Conservation (phyloP, 805 yeast species). For the Schwanniomyces polymorphus region DNA sequence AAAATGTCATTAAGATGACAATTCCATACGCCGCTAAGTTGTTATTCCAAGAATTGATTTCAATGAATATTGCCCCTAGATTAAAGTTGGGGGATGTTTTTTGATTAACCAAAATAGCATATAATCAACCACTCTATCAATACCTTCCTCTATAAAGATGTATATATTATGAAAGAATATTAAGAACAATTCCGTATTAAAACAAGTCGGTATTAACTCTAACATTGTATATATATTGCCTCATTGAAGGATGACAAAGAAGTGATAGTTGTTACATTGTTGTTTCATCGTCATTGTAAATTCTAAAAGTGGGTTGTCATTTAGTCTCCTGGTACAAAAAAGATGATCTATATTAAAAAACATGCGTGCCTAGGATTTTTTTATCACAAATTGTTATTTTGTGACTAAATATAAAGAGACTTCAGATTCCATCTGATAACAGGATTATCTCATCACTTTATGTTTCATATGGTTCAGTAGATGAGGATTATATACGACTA, state of each 20-base stretch:
- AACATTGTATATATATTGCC: not conserved
- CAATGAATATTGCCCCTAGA: slow-evolving; percentile 99
- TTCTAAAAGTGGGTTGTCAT: too few species aligned
- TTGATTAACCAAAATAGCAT: slow-evolving; percentile 15
- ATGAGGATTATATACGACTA: not conserved
- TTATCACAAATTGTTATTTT: not conserved
- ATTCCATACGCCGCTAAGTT: slow-evolving; percentile 99
- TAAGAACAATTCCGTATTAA: too few species aligned
- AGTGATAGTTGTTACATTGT: not conserved
- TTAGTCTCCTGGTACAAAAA: not conserved
- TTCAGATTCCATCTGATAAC: not conserved
- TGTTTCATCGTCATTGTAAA: not conserved
- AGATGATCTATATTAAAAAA: not conserved
- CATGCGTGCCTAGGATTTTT: not conserved
- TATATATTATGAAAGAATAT: not conserved
- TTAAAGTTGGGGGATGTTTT: slow-evolving; percentile 86
- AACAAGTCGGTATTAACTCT: not conserved
- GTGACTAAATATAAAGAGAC: not conserved
- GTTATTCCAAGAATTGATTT: slow-evolving; percentile 91
- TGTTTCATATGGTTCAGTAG: not conserved
- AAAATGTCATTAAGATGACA: slow-evolving; percentile 85
- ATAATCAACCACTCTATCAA: not conserved
- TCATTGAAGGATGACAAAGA: too few species aligned
- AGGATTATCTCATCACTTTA: not conserved
- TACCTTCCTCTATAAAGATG: not conserved